Evolutionary conservation across 1,284 basidiomycete genomes (phyloP).

Genomic region (Thecaphora thlaspeos): DNA sequence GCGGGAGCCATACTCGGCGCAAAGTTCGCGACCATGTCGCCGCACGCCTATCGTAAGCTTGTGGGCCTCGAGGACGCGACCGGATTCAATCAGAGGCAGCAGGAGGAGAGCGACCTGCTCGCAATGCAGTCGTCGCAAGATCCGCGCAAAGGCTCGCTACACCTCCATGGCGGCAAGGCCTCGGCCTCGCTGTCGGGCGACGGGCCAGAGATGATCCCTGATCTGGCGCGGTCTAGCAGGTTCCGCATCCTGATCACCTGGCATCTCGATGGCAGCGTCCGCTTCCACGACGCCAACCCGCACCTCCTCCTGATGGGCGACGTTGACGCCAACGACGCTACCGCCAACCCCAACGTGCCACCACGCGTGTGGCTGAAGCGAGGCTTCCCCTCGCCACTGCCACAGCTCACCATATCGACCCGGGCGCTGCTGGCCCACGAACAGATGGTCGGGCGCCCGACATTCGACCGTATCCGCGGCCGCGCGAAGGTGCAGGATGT

Average conservation of each 20-base stretch:
- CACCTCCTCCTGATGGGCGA: slow-evolving; percentile 47
- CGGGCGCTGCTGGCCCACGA: slow-evolving; percentile 24
- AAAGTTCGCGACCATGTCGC: slow-evolving; percentile 26
- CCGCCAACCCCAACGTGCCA: slow-evolving; percentile 5
- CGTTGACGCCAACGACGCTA: slow-evolving; percentile 15
- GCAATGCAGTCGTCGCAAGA: slow-evolving; percentile 16
- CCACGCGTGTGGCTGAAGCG: slow-evolving; percentile 26
- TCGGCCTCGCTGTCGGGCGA: slow-evolving; percentile 17
- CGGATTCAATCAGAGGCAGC: slow-evolving; percentile 26
- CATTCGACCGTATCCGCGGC: slow-evolving; percentile 31
- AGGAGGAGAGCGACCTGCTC: slow-evolving; percentile 12
- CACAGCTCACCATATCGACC: slow-evolving; percentile 44
- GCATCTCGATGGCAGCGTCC: slow-evolving; percentile 53
- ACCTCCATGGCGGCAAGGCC: slow-evolving; percentile 37
- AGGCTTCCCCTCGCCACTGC: slow-evolving; percentile 45
- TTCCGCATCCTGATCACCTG: slow-evolving; percentile 48
- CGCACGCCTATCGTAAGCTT: slow-evolving; percentile 43
- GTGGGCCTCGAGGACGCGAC: slow-evolving; percentile 28
- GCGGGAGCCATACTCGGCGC: slow-evolving; percentile 46
- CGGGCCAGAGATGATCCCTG: slow-evolving; percentile 16
- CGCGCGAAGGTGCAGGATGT: slow-evolving; percentile 27
- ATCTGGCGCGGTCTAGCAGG: slow-evolving; percentile 13
- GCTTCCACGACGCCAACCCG: slow-evolving; percentile 49
- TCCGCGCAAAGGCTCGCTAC: slow-evolving; percentile 16
- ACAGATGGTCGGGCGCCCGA: slow-evolving; percentile 28